phyloP scores from a whole-genome alignment of 2,329 filamentous ascomycete genomes.

The Botrytis byssoidea region DNA sequence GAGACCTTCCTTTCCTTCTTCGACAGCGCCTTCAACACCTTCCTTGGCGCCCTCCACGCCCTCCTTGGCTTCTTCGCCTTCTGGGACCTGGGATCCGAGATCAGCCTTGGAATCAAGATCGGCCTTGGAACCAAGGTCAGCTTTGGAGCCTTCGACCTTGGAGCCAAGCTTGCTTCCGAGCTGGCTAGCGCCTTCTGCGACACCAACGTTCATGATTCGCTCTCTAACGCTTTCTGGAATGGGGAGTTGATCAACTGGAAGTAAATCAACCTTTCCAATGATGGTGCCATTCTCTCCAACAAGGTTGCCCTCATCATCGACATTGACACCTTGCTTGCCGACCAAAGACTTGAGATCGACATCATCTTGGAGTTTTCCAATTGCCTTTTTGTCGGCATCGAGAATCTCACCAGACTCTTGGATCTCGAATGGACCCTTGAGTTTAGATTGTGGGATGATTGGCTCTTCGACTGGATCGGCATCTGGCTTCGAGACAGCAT shows the following conservation, averaged over 20 bases:
- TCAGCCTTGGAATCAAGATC: constrained; percentile 10
- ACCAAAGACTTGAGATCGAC: constrained; percentile 13
- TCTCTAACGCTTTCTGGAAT: constrained; percentile 19
- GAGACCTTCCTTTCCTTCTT: neutral
- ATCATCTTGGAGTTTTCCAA: constrained; percentile 17
- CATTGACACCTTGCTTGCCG: constrained; percentile 45
- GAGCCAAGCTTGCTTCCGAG: constrained; percentile 14
- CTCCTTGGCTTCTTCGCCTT: constrained; percentile 40
- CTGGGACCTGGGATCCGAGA: constrained; percentile 12
- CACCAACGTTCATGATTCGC: constrained; percentile 8
- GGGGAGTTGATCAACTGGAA: constrained; percentile 18
- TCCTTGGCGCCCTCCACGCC: constrained; percentile 35
- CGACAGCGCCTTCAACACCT: constrained; percentile 28
- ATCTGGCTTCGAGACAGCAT: constrained; percentile 40
- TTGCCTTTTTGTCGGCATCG: constrained; percentile 17
- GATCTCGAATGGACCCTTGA: constrained; percentile 20
- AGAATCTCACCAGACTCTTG: constrained; percentile 17
- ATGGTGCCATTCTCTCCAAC: constrained; percentile 58
- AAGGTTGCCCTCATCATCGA: constrained; percentile 60
- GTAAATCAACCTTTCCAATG: constrained; percentile 51
- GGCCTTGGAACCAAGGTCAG: neutral
- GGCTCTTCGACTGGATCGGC: constrained; percentile 7
- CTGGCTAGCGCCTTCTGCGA: constrained; percentile 2
- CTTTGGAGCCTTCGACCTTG: neutral
- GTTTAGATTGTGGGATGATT: constrained; percentile 14